Base-by-base conservation (phyloP, 805 yeast genomes). In the Lachancea lanzarotensis region DNA sequence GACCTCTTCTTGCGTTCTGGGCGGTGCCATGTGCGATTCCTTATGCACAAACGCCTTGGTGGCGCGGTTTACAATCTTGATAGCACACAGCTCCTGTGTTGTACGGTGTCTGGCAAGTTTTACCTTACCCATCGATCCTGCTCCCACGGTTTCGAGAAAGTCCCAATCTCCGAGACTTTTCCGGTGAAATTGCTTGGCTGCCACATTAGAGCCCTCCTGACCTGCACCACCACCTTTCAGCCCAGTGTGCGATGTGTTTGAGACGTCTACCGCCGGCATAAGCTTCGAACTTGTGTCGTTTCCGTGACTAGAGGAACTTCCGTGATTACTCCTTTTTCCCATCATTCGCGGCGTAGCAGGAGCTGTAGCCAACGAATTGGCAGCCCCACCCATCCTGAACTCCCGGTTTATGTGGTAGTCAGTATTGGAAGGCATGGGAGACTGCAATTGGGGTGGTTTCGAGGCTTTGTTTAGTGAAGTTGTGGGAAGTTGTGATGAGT, bases 51-150 rank as follows among this genome's bases (percentile, higher is more conserved):
- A 85, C 9, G 83, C 69, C 54, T 79, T 83, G 5, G 88, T 83
- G 6, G 96, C 96, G 54, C 95, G 72, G 20, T 95, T 95, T 32
- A 91, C 93, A 45, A 91, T 90, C 63, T 91, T 91, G 22, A 91
- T 90, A 0, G 95, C 95, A 67, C 96, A 91, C 12, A 87, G 74
- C 54, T 86, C 90, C 48, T 76, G 78, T 1, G 96, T 87, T 30
- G 79, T 66, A 52, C 84, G 78, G 68, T 90, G 95, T 56, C 79
- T 82, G 1, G 98, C 98, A 33, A 93, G 72, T 67, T 93, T 93
- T 40, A 93, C 99, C 64, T 91, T 95, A 47, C 99, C 99, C 98
- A 93, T 93, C 0, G 96, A 88, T 2, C 99, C 98, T 2, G 98
- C 96, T 35, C 99, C 99, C 38, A 93, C 85, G 2, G 96, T 89